Base-by-base conservation (phyloP, 1,284 basidiomycete species). In the Cronartium quercuum region DNA sequence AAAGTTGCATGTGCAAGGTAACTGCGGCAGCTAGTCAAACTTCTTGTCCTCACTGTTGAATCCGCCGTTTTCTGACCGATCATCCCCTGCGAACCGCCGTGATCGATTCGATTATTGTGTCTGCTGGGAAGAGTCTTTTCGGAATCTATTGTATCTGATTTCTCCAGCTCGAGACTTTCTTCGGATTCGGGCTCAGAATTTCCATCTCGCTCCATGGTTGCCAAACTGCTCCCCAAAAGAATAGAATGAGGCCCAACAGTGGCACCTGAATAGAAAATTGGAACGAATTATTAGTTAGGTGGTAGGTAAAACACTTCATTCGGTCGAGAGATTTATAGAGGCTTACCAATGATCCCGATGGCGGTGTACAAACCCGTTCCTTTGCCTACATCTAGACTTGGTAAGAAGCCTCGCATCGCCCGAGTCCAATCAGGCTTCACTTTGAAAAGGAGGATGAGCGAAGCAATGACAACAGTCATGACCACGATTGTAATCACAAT, bases 1-100 rank as follows among this genome's bases (percentile, higher is more conserved):
- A 73, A 73, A 35, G 40, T 73, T 6, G 70, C 70, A 73, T 73
- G 70, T 18, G 63, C 63, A 7, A 73, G 24, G n/a, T 73, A 73
- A 24, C 68, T 71, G 37, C 57, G 63, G 47, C 68, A 71, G 13
- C 61, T 47, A 3, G 15, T 44, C 5, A 71, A 37, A 35, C 58
- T 63, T 15, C 61, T 58, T 21, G n/a, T n/a, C n/a, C n/a, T n/a
- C n/a, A n/a, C n/a, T n/a, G n/a, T n/a, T n/a, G n/a, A n/a, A n/a
- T n/a, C n/a, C n/a, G n/a, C n/a, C n/a, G n/a, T n/a, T n/a, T n/a
- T n/a, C n/a, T n/a, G n/a, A n/a, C n/a, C n/a, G n/a, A n/a, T n/a
- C n/a, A n/a, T n/a, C n/a, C n/a, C n/a, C n/a, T n/a, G n/a, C n/a
- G n/a, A n/a, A n/a, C n/a, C n/a, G n/a, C n/a, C n/a, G n/a, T n/a